A percentile compares a stretch with the other conserved stretches of the same genome.
phyloP scores from a whole-genome alignment of 2,329 filamentous ascomycete species.

The Hymenoscyphus fructigenus region DNA sequence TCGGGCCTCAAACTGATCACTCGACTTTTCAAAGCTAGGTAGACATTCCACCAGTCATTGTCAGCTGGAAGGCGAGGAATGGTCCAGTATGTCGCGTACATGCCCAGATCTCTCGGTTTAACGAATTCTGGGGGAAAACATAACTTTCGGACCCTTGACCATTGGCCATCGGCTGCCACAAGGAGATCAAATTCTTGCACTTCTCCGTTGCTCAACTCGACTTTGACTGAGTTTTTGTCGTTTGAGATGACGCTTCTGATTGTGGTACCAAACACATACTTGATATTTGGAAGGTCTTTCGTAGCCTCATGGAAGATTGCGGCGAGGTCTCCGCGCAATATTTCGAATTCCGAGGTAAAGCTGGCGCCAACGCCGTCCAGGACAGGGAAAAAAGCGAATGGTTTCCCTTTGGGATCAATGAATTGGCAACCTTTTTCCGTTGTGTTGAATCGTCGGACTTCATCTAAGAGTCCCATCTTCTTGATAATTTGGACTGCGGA shows the following conservation, averaged over 20 bases:
- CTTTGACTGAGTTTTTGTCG: slow-evolving; percentile 30
- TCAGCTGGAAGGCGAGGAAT: slow-evolving; percentile 38
- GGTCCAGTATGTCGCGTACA: slow-evolving; percentile 41
- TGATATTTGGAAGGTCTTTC: slow-evolving; percentile 31
- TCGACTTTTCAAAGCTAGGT: slow-evolving; percentile 38
- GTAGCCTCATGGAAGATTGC: slow-evolving; percentile 27
- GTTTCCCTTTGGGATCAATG: slow-evolving; percentile 42
- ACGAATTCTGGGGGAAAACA: slow-evolving; percentile 32
- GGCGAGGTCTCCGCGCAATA: neutral
- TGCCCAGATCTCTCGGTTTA: slow-evolving; percentile 15
- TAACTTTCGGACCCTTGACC: slow-evolving; percentile 48
- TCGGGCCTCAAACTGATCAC: slow-evolving; percentile 44
- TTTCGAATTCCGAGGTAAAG: neutral
- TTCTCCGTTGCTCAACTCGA: slow-evolving; percentile 44
- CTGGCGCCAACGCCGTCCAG: neutral
- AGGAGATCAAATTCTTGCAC: slow-evolving; percentile 49
- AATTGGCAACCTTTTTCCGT: slow-evolving; percentile 48
- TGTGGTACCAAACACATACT: neutral
- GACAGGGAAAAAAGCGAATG: slow-evolving; percentile 41
- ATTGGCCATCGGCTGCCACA: slow-evolving; percentile 55
- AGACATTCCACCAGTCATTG: slow-evolving; percentile 39
- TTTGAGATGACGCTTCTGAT: slow-evolving; percentile 30
- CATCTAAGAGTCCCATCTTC: slow-evolving; percentile 48
- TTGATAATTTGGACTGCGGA: slow-evolving; percentile 50
- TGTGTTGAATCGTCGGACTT: slow-evolving; percentile 42